Evolutionary conservation across 768 basidiomycete genomes (phyloP), one percentile per base, ranked within the genome.

Genomic region (Phanerochaete sordida): DNA sequence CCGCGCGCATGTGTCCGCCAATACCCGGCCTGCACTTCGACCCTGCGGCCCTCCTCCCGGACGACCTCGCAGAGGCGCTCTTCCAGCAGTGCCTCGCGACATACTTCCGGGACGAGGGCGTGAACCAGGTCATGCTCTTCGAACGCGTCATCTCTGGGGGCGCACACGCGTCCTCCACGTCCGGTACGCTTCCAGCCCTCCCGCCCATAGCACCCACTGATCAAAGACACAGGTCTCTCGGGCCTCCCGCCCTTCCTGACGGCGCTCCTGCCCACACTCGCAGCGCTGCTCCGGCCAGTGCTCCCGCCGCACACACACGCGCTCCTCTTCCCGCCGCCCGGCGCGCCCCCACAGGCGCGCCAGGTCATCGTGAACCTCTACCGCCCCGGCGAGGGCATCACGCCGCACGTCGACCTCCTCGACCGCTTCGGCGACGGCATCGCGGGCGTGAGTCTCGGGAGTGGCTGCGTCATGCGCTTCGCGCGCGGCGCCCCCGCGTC

Each of bases 281-380:
- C 83, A 1, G 62, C 58, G 0, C 65, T 86, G 43, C 77, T 92
- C 1, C 68, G 69, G 2, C 80, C 82, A 1, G 62, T 73, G 16
- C 72, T 94, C 2, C 82, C 88, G 0, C 51, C 67, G 1, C 70
- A 76, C 27, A 80, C 77, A 0, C 79, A 87, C 62, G 66, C 71
- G 7, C 76, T 91, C 21, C 77, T 93, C 24, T 93, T 93, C 66
- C 86, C 88, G 1, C 63, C 70, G 1, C 64, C 65, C 19, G 60
- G 62, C 5, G 64, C 68, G 46, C 74, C 79, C 30, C 62, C 67
- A 7, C 69, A 66, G 46, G 87, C 91, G 0, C 81, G 93, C 27
- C 95, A 98, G 69, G 91, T 86, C 1, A 98, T 98, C 58, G 65
- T 98, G 55, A 98, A 98, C 70, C 77, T 95, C 1, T 98, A 98